Evolutionary conservation across 768 basidiomycete species (phyloP).

Genomic region (Holtermanniella nyarrowii): DNA sequence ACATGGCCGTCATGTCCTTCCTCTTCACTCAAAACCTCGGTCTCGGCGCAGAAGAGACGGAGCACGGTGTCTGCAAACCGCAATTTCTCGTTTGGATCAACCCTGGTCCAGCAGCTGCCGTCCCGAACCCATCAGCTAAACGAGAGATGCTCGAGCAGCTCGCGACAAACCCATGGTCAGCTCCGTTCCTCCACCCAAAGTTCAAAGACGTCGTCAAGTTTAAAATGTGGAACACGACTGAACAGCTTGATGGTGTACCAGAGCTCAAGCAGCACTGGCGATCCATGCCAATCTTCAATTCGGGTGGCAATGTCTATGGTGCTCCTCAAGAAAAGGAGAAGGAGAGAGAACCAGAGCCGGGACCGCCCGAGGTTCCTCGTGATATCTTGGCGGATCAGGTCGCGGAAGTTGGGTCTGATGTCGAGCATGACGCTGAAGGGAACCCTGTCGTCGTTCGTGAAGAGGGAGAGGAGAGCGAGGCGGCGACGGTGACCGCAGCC

Average conservation of each 20-base stretch:
- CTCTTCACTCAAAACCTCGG: constrained; percentile 91
- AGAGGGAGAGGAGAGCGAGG: constrained; percentile 24
- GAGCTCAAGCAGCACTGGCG: constrained; percentile 90
- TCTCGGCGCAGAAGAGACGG: constrained; percentile 53
- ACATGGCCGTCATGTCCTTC: constrained; percentile 86
- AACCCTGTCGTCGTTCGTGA: constrained; percentile 8
- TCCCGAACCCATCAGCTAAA: constrained; percentile 72
- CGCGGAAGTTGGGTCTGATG: not conserved
- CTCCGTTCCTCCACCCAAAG: constrained; percentile 83
- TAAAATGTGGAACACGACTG: constrained; percentile 96
- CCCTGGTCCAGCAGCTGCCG: constrained; percentile 84
- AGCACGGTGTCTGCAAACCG: constrained; percentile 59
- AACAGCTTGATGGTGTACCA: constrained; percentile 81
- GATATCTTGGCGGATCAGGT: not conserved
- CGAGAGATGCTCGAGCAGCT: constrained; percentile 75
- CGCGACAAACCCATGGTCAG: constrained; percentile 75
- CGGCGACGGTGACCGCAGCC: constrained; percentile 1
- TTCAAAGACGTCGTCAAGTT: constrained; percentile 90
- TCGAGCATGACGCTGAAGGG: constrained; percentile 5
- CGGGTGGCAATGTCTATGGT: constrained; percentile 38
- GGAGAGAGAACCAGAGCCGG: not conserved
- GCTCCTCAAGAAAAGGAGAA: constrained; percentile 8
- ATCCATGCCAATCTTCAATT: constrained; percentile 69
- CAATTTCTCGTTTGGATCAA: constrained; percentile 99
- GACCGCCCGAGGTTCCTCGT: not conserved